Conservation (phyloP, 1,284 basidiomycete species). For the Ustilago nuda region DNA sequence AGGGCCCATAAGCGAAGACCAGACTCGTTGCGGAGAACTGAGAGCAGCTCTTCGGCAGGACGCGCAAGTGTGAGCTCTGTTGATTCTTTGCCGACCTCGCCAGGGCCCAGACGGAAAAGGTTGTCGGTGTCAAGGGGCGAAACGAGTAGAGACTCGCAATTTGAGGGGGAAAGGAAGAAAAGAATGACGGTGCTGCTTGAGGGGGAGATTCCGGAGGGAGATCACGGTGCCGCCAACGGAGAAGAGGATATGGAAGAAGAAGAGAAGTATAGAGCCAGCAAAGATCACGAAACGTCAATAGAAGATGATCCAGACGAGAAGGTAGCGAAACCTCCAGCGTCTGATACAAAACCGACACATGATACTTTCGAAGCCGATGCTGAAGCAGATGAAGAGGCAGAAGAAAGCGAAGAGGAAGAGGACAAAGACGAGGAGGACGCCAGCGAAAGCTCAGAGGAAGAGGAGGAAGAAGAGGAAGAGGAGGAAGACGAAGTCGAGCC, state of each 20-base stretch:
- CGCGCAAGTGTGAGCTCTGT: constrained; percentile 22
- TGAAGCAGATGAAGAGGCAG: constrained; percentile 69
- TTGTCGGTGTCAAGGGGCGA: constrained; percentile 23
- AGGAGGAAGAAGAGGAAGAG: constrained; percentile 35
- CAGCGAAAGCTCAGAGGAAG: constrained; percentile 12
- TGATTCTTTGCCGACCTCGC: constrained; percentile 34
- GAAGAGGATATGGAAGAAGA: neutral
- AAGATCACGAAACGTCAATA: neutral
- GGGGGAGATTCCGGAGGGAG: constrained; percentile 59
- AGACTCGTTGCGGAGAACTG: constrained; percentile 21
- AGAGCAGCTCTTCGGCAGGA: constrained; percentile 35
- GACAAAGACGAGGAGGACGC: constrained; percentile 19
- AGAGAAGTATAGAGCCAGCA: neutral
- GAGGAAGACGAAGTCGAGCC: constrained; percentile 57
- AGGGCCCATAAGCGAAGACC: constrained; percentile 23
- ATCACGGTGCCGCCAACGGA: neutral
- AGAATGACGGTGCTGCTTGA: constrained; percentile 59
- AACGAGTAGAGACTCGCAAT: constrained; percentile 22
- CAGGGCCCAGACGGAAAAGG: constrained; percentile 29
- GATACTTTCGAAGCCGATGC: constrained; percentile 39
- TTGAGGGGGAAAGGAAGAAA: constrained; percentile 28
- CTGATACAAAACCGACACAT: neutral
- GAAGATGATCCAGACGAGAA: neutral
- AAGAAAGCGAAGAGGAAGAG: constrained; percentile 45
- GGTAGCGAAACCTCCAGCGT: neutral